These are phyloP conservation scores for Penicillium silybi DNA, from an alignment of 495 filamentous ascomycete species.

Conservation along the genomic window DNA sequence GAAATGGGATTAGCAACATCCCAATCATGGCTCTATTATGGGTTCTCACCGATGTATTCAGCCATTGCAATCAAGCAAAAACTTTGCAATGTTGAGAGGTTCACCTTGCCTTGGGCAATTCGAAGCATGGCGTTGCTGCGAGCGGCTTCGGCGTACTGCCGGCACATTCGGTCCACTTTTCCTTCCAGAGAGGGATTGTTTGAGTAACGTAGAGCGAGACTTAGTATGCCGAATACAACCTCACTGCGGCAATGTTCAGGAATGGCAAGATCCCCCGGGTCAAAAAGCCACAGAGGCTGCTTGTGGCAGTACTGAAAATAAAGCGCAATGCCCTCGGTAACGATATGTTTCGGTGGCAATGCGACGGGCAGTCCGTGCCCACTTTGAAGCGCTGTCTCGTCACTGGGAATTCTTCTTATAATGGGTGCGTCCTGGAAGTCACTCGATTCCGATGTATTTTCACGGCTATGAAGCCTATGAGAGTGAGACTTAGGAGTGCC, in stretches of 20 bases:
- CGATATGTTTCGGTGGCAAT: constrained; percentile 19
- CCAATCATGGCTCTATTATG: not conserved
- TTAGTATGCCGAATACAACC: constrained; percentile 35
- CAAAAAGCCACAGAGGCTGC: constrained; percentile 44
- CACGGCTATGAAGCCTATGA: not conserved
- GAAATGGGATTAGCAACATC: not conserved
- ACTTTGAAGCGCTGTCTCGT: constrained; percentile 8
- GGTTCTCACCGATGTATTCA: constrained; percentile 32
- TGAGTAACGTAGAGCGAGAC: constrained; percentile 34
- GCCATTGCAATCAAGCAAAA: constrained; percentile 38
- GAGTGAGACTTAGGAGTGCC: constrained; percentile 6
- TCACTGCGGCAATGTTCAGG: constrained; percentile 27
- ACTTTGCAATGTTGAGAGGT: constrained; percentile 38
- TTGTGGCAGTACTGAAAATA: constrained; percentile 44
- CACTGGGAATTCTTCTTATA: constrained; percentile 1
- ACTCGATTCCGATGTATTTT: constrained; percentile 6
- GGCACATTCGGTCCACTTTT: constrained; percentile 25
- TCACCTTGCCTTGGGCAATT: constrained; percentile 38
- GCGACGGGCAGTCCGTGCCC: constrained; percentile 14
- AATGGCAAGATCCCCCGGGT: constrained; percentile 29
- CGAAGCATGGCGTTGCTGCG: constrained; percentile 35
- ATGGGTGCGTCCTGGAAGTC: not conserved
- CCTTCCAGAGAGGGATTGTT: constrained; percentile 9
- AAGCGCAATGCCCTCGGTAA: constrained; percentile 27
- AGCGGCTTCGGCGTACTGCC: constrained; percentile 34